Evolutionary conservation across 768 basidiomycete species (phyloP), one percentile per base, ranked within the genome.

Genomic region (Neoboletus subvelutipes): DNA sequence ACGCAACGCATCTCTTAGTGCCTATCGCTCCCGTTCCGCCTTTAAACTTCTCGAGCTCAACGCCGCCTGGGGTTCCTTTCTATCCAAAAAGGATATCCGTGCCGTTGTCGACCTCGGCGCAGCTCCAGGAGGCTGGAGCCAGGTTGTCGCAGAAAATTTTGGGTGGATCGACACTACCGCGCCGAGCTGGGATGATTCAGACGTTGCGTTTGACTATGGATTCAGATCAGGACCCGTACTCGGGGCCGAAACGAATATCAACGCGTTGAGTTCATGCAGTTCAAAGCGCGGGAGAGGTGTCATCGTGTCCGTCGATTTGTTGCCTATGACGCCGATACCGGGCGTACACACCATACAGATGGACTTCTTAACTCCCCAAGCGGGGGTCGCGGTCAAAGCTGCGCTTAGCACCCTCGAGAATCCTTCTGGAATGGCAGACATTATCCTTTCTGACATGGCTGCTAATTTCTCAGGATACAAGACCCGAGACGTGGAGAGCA

Each of bases 81-180:
- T 87, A 42, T 67, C 70, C 18, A 72, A 78, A 45, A 69, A 73
- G 26, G 78, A 87, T 52, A 82, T 88, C 5, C 76, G 70, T 2
- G 77, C 81, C 18, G 83, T 96, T 0, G 84, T 95, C 1, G 95
- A 97, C 71, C 81, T 97, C 22, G 95, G 96, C 17, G 91, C 91
- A 0, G 92, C 94, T 0, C 96, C 95, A 0, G 94, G 94, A 0
- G 93, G 93, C 0, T 98, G 96, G 95, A 89, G 88, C 49, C 94
- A 97, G 67, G 94, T 94, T 12, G 85, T 84, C 15, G 80, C 84
- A 0, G 77, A 76, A 33, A 80, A 82, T 54, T 67, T 91, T n/a
- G 85, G 86, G 3, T 84, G 81, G 78, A 62, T 61, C 33, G 57
- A 64, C 28, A 39, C 28, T 10, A 47, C 57, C 34, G 29, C 50